Conservation (phyloP, 1,139 yeast species). For the Kurtzmaniella quercitrusa region DNA sequence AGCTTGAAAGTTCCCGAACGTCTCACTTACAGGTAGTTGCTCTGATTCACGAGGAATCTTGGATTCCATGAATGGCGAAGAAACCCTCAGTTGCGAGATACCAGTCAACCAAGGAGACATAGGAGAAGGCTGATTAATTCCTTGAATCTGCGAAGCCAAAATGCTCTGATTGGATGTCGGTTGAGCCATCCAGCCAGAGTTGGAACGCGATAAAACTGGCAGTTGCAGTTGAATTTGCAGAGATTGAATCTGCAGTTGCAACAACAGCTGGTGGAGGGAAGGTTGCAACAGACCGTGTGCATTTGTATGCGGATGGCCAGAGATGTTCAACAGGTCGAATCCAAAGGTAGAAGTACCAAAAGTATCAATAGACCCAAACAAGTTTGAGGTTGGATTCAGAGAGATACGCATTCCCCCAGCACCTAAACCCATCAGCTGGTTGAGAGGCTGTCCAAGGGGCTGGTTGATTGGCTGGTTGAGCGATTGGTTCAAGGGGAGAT, state of each 20-base stretch:
- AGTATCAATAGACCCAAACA: constrained; percentile 1
- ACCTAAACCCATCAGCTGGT: constrained; percentile 19
- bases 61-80: constrained; percentile 35
- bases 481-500: constrained; percentile 10
- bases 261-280: constrained; percentile 18
- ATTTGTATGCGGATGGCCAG: background rate
- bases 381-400: constrained; percentile 12
- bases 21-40: background rate
- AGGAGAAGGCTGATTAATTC: constrained; percentile 30
- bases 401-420: constrained; percentile 21
- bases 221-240: constrained; percentile 25
- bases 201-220: constrained; percentile 32
- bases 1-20: background rate
- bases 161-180: constrained; percentile 25
- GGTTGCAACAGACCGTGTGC: constrained; percentile 1
- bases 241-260: constrained; percentile 30
- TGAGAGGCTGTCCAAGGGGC: constrained; percentile 12
- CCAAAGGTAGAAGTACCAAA: constrained; percentile 17
- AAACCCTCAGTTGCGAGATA: constrained; percentile 32
- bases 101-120: constrained; percentile 41
- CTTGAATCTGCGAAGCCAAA: constrained; percentile 16
- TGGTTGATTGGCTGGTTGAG: constrained; percentile 2
- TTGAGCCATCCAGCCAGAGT: constrained; percentile 37
- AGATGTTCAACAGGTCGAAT: constrained; percentile 19
- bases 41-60: constrained; percentile 8